Conservation (phyloP, 2,329 filamentous ascomycete genomes). For the Neonectria neomacrospora region DNA sequence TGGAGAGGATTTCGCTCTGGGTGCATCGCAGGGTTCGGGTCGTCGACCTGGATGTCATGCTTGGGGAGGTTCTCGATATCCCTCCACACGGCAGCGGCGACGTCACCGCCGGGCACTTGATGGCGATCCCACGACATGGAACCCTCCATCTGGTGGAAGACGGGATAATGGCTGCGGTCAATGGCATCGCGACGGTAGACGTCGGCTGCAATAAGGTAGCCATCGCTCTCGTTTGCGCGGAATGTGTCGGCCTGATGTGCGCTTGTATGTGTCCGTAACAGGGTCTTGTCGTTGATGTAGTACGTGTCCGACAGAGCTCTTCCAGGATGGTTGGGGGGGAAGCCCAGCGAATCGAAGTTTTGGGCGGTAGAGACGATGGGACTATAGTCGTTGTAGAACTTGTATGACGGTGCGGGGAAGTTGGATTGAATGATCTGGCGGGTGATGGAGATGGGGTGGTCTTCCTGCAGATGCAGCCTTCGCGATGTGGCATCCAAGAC, state of each 20-base stretch:
- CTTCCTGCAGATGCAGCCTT: constrained; percentile 86
- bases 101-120: constrained; percentile 65
- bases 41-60: constrained; percentile 82
- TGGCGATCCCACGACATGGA: constrained; percentile 87
- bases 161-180: constrained; percentile 93
- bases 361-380: constrained; percentile 86
- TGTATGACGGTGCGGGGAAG: constrained; percentile 79
- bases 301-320: constrained; percentile 92
- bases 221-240: constrained; percentile 75
- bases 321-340: constrained; percentile 87
- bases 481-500: constrained; percentile 81
- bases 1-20: constrained; percentile 86
- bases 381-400: constrained; percentile 80
- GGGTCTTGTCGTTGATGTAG: constrained; percentile 86
- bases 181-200: constrained; percentile 96
- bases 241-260: constrained; percentile 91
- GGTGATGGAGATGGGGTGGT: constrained; percentile 92
- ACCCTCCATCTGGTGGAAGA: constrained; percentile 99
- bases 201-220: constrained; percentile 92
- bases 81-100: constrained; percentile 73
- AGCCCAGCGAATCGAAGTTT: constrained; percentile 98
- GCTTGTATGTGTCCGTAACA: constrained; percentile 92
- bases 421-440: constrained; percentile 91
- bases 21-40: constrained; percentile 83
- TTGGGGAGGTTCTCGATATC: constrained; percentile 78